phyloP scores from a whole-genome alignment of 495 filamentous ascomycete species.

The Neurospora sp. region DNA sequence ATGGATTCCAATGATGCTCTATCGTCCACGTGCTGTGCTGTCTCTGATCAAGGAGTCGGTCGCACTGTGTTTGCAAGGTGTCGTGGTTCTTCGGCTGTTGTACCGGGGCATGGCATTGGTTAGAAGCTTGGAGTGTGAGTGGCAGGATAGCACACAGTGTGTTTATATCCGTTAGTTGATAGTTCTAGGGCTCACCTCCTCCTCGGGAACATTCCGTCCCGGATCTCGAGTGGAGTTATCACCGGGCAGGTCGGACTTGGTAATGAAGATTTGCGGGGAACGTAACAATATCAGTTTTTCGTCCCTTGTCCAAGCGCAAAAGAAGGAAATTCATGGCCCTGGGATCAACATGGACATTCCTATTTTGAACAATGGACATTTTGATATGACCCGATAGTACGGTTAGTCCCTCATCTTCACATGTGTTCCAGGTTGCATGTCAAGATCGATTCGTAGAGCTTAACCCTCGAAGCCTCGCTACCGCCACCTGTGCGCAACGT shows the following conservation, averaged over 20 bases:
- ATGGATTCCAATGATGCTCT: not conserved
- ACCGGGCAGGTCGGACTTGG: not conserved
- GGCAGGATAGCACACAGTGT: not conserved
- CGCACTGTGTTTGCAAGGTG: not conserved
- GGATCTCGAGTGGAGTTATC: not conserved
- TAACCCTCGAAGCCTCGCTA: not conserved
- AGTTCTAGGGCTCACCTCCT: not conserved
- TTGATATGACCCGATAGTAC: not conserved
- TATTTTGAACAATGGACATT: not conserved
- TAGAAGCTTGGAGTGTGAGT: not conserved
- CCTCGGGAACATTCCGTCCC: not conserved
- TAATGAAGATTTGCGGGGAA: not conserved
- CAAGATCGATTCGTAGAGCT: not conserved
- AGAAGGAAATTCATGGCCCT: not conserved
- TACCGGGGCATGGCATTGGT: not conserved
- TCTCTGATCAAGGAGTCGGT: not conserved
- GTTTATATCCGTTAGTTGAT: not conserved
- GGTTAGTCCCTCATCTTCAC: not conserved
- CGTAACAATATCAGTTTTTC: not conserved
- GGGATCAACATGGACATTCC: not conserved
- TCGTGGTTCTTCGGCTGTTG: not conserved
- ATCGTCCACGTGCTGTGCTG: not conserved
- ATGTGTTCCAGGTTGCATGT: not conserved
- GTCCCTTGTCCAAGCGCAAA: not conserved
- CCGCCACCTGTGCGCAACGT: not conserved